These are phyloP conservation scores for Trifolium subterraneum DNA, from an alignment of 306 rosid genomes.

Conservation along the genomic window DNA sequence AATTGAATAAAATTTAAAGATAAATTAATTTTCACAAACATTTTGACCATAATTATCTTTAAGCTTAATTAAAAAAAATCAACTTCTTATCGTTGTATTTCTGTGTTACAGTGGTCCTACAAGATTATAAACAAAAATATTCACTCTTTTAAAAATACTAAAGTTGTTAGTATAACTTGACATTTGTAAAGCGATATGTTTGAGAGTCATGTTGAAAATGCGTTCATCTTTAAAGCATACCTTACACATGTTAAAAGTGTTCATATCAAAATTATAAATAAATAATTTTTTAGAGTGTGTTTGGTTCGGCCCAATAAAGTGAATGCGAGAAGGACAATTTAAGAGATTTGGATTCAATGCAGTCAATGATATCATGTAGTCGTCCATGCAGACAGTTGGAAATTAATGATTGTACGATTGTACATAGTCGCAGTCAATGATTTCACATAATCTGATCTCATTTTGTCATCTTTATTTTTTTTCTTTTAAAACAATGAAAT, in stretches of 20 bases:
- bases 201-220: slow-evolving; percentile 1
- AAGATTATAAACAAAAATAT: not conserved
- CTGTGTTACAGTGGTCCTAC: not conserved
- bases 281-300: not conserved
- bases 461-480: too few relatives aligned
- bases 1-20: not conserved
- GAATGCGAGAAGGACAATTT: too few relatives aligned
- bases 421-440: too few relatives aligned
- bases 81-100: not conserved
- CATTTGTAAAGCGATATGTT: not conserved
- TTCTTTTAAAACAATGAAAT: too few relatives aligned
- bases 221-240: not conserved
- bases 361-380: too few relatives aligned
- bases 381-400: too few relatives aligned
- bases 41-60: not conserved
- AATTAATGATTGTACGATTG: too few relatives aligned
- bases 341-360: too few relatives aligned
- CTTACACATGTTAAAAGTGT: not conserved
- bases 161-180: not conserved
- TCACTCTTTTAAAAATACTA: not conserved
- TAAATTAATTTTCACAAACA: not conserved
- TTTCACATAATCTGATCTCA: too few relatives aligned
- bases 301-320: too few relatives aligned
- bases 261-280: not conserved
- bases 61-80: not conserved